A percentile compares a stretch with the other conserved stretches of the same genome.
Evolutionary conservation across 768 basidiomycete species (phyloP).

Genomic region (Serendipita sp.): DNA sequence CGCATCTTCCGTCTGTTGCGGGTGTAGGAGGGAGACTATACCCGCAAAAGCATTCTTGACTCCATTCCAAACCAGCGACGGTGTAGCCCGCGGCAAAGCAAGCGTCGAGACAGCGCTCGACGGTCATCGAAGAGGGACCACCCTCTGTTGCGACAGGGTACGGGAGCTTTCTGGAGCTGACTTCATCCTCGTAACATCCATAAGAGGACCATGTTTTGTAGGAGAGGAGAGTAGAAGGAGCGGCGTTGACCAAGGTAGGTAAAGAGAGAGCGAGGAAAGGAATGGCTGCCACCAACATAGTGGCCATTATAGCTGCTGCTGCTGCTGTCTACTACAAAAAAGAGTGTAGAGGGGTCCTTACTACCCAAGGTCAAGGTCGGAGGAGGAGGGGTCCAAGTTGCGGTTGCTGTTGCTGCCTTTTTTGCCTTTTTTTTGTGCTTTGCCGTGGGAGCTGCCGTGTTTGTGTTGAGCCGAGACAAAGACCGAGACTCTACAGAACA

Average conservation of each 20-base stretch:
- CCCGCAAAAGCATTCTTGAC: conserved; percentile 31
- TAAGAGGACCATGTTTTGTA: background rate
- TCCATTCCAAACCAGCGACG: conserved; percentile 26
- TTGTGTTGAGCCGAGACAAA: too few relatives aligned
- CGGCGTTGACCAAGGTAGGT: background rate
- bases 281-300: background rate
- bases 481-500: too few relatives aligned
- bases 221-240: background rate
- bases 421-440: too few relatives aligned
- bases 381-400: too few relatives aligned
- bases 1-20: conserved; percentile 35
- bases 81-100: conserved; percentile 40
- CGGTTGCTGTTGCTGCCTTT: too few relatives aligned
- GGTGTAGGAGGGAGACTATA: background rate
- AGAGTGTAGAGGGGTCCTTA: too few relatives aligned
- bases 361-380: too few relatives aligned
- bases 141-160: background rate
- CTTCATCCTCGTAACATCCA: background rate
- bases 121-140: conserved; percentile 22
- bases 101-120: conserved; percentile 41
- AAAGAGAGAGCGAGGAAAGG: background rate
- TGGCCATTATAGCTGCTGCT: background rate
- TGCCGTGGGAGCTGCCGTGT: too few relatives aligned
- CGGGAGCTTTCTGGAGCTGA: background rate
- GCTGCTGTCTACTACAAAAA: background rate